Evolutionary conservation across 371 early-diverging fungal genomes (phyloP).

Genomic region (Actinomortierella ambigua): DNA sequence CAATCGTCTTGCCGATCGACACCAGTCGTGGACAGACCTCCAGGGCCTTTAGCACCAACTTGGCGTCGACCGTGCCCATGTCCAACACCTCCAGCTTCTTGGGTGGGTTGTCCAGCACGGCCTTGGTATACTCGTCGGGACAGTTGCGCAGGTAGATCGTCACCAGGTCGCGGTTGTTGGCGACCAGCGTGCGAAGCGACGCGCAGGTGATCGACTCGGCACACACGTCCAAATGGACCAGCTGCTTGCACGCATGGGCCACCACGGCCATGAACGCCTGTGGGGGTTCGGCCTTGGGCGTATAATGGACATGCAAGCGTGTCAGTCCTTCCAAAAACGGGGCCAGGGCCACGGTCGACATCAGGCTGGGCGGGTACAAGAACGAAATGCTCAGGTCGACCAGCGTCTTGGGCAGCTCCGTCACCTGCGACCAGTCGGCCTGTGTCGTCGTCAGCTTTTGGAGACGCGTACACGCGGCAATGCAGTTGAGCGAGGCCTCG

Average conservation of each 20-base stretch:
- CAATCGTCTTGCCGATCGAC: conserved; percentile 43
- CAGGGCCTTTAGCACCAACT: conserved; percentile 36
- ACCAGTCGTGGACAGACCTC: conserved; percentile 37
- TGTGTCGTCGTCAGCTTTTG: conserved; percentile 41
- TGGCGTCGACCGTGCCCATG: conserved; percentile 42
- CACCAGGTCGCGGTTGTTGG: conserved; percentile 24
- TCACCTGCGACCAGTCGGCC: conserved; percentile 42
- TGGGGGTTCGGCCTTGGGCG: conserved; percentile 25
- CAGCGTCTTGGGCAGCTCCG: conserved; percentile 27
- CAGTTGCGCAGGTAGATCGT: conserved; percentile 41
- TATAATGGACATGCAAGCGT: conserved; percentile 37
- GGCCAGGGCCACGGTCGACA: conserved; percentile 33
- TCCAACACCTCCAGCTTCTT: conserved; percentile 40
- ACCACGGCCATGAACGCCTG: conserved; percentile 37
- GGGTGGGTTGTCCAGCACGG: conserved; percentile 37
- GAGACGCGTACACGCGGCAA: conserved; percentile 32
- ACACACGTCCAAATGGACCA: conserved; percentile 32
- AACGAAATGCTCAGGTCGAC: conserved; percentile 43
- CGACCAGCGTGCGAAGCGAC: conserved; percentile 20
- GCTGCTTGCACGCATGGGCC: conserved; percentile 33
- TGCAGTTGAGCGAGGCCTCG: conserved; percentile 42
- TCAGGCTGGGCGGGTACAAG: conserved; percentile 38
- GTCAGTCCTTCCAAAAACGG: conserved; percentile 36
- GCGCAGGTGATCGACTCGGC: conserved; percentile 25
- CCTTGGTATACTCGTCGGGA: conserved; percentile 30